These are phyloP conservation scores for Coniosporium apollinis DNA, from an alignment of 495 filamentous ascomycete genomes.

Conservation along the genomic window DNA sequence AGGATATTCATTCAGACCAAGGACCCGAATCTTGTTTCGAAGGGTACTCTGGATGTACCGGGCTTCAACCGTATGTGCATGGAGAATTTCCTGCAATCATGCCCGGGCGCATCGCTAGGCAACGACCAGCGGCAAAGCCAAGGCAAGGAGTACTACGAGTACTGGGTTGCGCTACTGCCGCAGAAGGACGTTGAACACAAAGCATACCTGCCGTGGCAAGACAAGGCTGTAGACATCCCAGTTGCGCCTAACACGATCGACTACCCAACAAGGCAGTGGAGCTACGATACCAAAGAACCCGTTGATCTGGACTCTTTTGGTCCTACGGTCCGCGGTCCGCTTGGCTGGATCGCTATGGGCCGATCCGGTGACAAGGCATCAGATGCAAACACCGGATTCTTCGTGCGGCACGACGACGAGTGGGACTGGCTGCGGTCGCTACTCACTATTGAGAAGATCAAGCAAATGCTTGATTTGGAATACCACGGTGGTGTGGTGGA, in stretches of 20 bases:
- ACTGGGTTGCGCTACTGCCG: constrained; percentile 16
- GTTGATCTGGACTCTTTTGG: constrained; percentile 19
- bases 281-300: constrained; percentile 20
- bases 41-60: constrained; percentile 14
- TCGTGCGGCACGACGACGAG: constrained; percentile 31
- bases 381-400: constrained; percentile 39
- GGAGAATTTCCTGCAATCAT: constrained; percentile 11
- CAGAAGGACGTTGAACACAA: constrained; percentile 13
- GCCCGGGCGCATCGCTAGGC: constrained; percentile 12
- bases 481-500: constrained; percentile 28
- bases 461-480: constrained; percentile 26
- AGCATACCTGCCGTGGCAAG: constrained; percentile 10
- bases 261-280: constrained; percentile 24
- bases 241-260: constrained; percentile 18
- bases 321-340: constrained; percentile 24
- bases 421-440: constrained; percentile 34
- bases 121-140: constrained; percentile 13
- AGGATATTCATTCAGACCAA: constrained; percentile 20
- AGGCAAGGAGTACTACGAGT: constrained; percentile 16
- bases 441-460: constrained; percentile 25
- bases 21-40: constrained; percentile 11
- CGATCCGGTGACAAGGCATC: constrained; percentile 36
- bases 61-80: constrained; percentile 19
- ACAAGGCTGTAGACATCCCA: constrained; percentile 16
- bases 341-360: constrained; percentile 32